Evolutionary conservation across 345 rosid genomes (phyloP).

Genomic region (Populus tremula): DNA sequence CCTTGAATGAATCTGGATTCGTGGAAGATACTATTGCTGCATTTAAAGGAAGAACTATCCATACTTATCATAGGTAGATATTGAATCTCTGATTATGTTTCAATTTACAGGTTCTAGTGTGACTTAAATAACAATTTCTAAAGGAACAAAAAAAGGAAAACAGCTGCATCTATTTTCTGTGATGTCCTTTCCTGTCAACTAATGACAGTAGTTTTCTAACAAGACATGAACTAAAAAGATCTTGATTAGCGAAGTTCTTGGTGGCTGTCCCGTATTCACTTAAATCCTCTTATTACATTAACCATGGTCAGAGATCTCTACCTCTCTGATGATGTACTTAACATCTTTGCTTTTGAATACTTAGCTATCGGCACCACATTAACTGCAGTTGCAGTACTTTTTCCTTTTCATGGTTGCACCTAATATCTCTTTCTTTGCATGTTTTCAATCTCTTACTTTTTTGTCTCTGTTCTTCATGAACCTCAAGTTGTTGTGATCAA

Average conservation of each 20-base stretch:
- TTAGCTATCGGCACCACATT: no score
- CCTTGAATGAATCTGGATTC: slow-evolving; percentile 93
- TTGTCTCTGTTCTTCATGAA: no score
- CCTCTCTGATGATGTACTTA: background rate
- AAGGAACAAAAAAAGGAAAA: no score
- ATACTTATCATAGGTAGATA: slow-evolving; percentile 86
- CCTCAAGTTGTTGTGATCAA: no score
- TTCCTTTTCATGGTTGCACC: no score
- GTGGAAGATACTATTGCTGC: slow-evolving; percentile 91
- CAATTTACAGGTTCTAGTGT: no score
- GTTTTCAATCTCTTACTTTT: background rate
- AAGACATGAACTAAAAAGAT: background rate
- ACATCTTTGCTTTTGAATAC: background rate
- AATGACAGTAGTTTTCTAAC: no score
- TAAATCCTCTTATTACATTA: background rate
- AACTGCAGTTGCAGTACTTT: no score
- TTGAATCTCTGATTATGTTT: background rate
- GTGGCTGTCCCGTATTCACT: background rate
- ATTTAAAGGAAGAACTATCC: slow-evolving; percentile 86
- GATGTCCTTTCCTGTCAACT: no score
- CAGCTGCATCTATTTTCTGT: background rate
- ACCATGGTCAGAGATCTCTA: background rate
- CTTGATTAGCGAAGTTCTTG: background rate
- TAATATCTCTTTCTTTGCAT: background rate
- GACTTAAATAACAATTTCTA: no score